Conservation (phyloP, 208 protist genomes). For the Trichomonas tenax region DNA sequence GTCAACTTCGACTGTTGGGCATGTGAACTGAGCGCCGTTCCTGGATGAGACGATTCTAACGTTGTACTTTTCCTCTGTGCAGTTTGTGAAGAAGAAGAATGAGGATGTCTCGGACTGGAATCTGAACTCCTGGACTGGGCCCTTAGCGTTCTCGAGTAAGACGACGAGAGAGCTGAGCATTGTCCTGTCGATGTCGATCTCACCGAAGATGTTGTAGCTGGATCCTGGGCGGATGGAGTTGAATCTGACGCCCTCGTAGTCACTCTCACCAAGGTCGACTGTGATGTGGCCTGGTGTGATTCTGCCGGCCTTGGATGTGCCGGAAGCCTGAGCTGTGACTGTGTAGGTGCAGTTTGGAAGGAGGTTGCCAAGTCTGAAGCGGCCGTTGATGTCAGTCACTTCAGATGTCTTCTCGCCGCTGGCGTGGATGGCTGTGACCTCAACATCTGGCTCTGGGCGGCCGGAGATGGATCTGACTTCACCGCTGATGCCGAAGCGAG, state of each 20-base stretch:
- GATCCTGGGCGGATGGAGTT: neutral
- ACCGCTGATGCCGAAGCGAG: neutral
- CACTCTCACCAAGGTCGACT: neutral
- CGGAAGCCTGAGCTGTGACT: neutral
- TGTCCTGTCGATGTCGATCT: neutral
- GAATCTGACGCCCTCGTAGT: neutral
- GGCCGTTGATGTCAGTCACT: neutral
- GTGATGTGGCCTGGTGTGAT: neutral
- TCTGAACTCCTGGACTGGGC: neutral
- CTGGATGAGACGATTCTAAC: neutral
- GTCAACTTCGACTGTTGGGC: neutral
- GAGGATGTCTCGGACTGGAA: neutral
- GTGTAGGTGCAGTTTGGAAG: neutral
- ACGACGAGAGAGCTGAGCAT: neutral
- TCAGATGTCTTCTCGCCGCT: neutral
- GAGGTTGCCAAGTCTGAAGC: neutral
- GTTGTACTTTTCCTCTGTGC: neutral
- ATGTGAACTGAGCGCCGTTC: neutral
- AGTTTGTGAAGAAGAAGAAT: constrained; percentile 14
- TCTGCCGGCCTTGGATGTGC: neutral
- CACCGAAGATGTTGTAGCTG: neutral
- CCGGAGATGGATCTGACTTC: neutral
- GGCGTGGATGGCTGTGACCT: neutral
- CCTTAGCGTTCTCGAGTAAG: neutral
- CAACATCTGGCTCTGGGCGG: neutral